These are phyloP conservation scores for Drechslerella coelobrocha DNA, from an alignment of 2,329 filamentous ascomycete species.

Conservation along the genomic window DNA sequence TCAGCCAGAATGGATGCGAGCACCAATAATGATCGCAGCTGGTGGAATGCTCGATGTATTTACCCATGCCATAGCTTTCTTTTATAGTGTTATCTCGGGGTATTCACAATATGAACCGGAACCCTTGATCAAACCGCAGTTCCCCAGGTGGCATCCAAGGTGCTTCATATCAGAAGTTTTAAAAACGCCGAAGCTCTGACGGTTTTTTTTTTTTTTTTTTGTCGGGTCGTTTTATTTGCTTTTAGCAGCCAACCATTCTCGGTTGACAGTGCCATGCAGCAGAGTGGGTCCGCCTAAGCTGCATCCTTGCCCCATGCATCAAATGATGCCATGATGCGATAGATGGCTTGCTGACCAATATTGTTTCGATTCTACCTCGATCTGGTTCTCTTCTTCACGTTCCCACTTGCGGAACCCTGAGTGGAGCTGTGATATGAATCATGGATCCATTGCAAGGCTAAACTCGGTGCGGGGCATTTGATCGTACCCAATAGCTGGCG, in stretches of 20 bases:
- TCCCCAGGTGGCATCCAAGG: too few relatives aligned
- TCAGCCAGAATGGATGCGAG: background rate
- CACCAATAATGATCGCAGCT: background rate
- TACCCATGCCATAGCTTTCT: too few relatives aligned
- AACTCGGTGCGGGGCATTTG: too few relatives aligned
- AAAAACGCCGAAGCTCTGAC: background rate
- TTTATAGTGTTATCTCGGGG: too few relatives aligned
- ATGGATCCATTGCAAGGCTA: too few relatives aligned
- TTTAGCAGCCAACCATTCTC: constrained; percentile 29
- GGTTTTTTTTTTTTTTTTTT: background rate
- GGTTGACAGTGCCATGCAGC: constrained; percentile 38
- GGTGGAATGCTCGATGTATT: background rate
- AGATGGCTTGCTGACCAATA: constrained; percentile 24
- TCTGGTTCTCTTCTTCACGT: background rate
- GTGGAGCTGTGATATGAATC: background rate
- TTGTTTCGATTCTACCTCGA: constrained; percentile 7
- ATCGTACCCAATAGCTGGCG: too few relatives aligned
- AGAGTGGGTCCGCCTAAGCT: constrained; percentile 49
- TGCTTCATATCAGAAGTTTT: too few relatives aligned
- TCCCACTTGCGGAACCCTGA: background rate
- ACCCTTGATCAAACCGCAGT: too few relatives aligned
- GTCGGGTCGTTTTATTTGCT: constrained; percentile 31
- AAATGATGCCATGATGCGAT: constrained; percentile 38
- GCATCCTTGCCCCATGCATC: constrained; percentile 44
- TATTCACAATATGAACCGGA: too few relatives aligned